Percentiles rank a stretch among this genome's conserved stretches.
These are phyloP conservation scores for Paracoccidioides brasiliensis DNA, from an alignment of 2,329 filamentous ascomycete genomes.

Conservation along the genomic window DNA sequence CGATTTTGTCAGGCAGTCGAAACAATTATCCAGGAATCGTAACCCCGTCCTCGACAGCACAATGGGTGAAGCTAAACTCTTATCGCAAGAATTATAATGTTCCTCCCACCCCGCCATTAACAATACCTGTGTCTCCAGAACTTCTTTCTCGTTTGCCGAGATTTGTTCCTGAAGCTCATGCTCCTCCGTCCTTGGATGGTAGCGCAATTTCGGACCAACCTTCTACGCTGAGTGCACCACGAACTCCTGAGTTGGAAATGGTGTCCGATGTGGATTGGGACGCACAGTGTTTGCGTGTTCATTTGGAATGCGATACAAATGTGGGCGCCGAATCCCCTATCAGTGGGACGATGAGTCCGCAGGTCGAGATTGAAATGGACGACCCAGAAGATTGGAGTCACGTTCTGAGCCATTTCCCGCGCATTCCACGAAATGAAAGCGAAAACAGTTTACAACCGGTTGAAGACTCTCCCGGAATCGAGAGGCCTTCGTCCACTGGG, in stretches of 20 bases:
- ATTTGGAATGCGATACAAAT: conserved; percentile 20
- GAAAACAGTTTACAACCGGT: conserved; percentile 12
- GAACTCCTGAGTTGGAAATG: conserved; percentile 59
- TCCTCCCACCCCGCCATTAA: conserved; percentile 37
- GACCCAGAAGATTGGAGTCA: conserved; percentile 47
- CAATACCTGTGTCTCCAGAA: conserved; percentile 62
- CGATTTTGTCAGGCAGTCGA: conserved; percentile 27
- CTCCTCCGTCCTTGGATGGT: conserved; percentile 78
- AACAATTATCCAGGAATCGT: conserved; percentile 45
- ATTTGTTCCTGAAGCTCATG: conserved; percentile 59
- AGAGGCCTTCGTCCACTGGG: conserved; percentile 13
- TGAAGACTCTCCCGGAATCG: conserved; percentile 6
- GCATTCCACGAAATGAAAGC: conserved; percentile 21
- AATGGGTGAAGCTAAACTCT: not conserved
- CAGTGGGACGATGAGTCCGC: conserved; percentile 15
- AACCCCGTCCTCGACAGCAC: conserved; percentile 38
- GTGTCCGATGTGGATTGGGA: conserved; percentile 51
- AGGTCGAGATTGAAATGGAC: conserved; percentile 29
- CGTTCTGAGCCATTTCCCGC: conserved; percentile 29
- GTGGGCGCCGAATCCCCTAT: conserved; percentile 15
- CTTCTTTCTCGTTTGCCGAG: conserved; percentile 59
- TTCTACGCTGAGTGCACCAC: conserved; percentile 67
- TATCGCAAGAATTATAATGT: conserved; percentile 34
- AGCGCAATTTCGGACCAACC: conserved; percentile 81
- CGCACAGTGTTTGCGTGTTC: conserved; percentile 22